Base-by-base conservation (phyloP, 2,329 filamentous ascomycete genomes). In the Fusarium sp. region DNA sequence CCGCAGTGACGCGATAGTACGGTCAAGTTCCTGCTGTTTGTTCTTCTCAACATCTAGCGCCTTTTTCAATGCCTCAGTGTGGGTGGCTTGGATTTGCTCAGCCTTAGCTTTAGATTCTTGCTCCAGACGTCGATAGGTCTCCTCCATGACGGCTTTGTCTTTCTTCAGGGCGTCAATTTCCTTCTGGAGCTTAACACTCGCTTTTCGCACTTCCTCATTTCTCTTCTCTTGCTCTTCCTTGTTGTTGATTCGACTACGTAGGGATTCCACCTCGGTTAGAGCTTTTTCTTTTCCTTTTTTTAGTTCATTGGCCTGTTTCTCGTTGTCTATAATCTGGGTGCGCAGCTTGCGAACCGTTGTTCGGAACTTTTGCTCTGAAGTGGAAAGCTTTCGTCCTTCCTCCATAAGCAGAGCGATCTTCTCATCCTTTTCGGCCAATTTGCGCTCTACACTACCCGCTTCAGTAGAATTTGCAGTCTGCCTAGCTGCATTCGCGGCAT, bases 341-440 rank as follows among this genome's bases (percentile, higher is more conserved):
- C 91, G 90, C 65, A 98, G 83, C 78, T 94, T 95, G 81, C 96
- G 97, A 77, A 98, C 93, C 8, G 92, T 91, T 11, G 90, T 90
- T 68, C 95, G 87, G 72, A 97, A 91, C 78, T 95, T 94, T 81
- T 98, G 89, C 80, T 99, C 96, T 1, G 90, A 93, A 75, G 92
- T 93, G 4, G 94, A 95, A 14, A 98, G 86, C 74, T 92, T 95
- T 76, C 96, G 93, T 1, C 97, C 96, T 83, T 99, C 96, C 75
- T 97, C 92, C 86, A 99, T 93, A 18, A 99, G 85, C 51, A 95
- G 85, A 6, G 95, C 94, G 77, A 98, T 97, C 79, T 93, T 93
- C 76, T 95, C 91, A 76, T 98, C 95, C 79, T 95, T 97, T 77
- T 97, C 95, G 3, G 94, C 93, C 20, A 98, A 81, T 78, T 93